Evolutionary conservation across 192 early-diverging fungal genomes (phyloP).

Genomic region (Kickxella alabastrina): DNA sequence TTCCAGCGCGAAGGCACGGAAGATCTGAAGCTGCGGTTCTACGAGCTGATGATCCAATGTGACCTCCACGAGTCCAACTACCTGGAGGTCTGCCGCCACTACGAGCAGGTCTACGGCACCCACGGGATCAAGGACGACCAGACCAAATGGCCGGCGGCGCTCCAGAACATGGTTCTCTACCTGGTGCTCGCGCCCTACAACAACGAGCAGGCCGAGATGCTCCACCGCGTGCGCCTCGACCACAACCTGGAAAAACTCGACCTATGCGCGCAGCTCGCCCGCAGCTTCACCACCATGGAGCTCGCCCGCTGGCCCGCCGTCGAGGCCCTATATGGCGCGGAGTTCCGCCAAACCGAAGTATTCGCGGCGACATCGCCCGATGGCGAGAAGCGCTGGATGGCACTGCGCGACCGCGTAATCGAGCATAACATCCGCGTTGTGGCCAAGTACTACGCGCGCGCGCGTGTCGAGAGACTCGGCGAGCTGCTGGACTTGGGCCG

Average conservation of each 20-base stretch:
- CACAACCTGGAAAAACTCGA: conserved; percentile 70
- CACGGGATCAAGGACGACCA: conserved; percentile 75
- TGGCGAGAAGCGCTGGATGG: conserved; percentile 73
- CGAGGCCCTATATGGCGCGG: conserved; percentile 80
- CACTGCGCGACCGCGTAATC: conserved; percentile 89
- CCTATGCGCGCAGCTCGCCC: conserved; percentile 78
- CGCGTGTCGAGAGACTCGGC: conserved; percentile 79
- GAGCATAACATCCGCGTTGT: conserved; percentile 99
- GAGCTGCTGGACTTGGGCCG: conserved; percentile 83
- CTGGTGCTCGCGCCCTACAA: conserved; percentile 87
- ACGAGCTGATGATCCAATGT: conserved; percentile 93
- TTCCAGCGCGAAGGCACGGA: conserved; percentile 79
- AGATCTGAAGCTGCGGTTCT: conserved; percentile 85
- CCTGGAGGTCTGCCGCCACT: conserved; percentile 90
- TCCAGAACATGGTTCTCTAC: conserved; percentile 81
- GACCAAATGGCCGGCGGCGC: conserved; percentile 64
- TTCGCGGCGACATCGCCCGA: conserved; percentile 71
- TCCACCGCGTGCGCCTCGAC: conserved; percentile 83
- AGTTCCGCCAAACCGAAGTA: conserved; percentile 68
- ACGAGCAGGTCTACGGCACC: conserved; percentile 86
- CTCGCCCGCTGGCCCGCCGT: conserved; percentile 95
- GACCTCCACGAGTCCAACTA: conserved; percentile 88
- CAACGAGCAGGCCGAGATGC: conserved; percentile 94
- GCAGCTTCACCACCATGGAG: conserved; percentile 88
- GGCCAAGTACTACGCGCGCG: conserved; percentile 91